A percentile compares a stretch with the other conserved stretches of the same genome.
phyloP scores from a whole-genome alignment of 139 green algal species.

The Raphidocelis subcapitata region DNA sequence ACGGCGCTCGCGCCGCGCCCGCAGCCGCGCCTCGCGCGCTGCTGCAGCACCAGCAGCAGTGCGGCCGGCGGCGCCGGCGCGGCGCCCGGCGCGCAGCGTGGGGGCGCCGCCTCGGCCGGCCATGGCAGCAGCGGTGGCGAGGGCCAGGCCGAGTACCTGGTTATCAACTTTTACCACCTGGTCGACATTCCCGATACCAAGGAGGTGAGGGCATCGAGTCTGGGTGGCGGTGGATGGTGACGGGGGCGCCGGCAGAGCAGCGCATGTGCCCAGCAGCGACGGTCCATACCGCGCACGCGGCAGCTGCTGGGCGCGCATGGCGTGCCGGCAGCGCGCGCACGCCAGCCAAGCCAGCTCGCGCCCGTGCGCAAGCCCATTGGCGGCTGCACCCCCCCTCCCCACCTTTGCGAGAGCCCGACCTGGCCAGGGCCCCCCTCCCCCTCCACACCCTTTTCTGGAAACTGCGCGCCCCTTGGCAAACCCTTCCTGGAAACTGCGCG shows the following conservation, averaged over 20 bases:
- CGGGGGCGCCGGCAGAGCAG: background rate
- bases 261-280: background rate
- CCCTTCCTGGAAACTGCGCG: background rate
- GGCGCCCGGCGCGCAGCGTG: no score
- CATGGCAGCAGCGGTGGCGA: no score
- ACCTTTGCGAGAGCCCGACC: no score
- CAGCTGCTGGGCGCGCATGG: background rate
- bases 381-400: background rate
- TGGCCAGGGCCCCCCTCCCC: no score
- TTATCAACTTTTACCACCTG: constrained; percentile 97
- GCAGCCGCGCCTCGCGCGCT: no score
- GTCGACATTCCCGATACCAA: constrained; percentile 68
- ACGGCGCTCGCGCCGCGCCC: no score
- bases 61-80: no score
- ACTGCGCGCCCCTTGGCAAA: background rate
- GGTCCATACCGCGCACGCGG: background rate
- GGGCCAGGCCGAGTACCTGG: constrained; percentile 34
- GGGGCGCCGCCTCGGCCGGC: no score
- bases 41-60: no score
- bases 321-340: background rate
- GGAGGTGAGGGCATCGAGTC: constrained; percentile 46
- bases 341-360: background rate
- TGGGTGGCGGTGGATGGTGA: background rate
- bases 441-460: background rate
- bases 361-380: constrained; percentile 22